Conservation (phyloP, 1,284 basidiomycete genomes). For the Trichosporon coremiiforme region DNA sequence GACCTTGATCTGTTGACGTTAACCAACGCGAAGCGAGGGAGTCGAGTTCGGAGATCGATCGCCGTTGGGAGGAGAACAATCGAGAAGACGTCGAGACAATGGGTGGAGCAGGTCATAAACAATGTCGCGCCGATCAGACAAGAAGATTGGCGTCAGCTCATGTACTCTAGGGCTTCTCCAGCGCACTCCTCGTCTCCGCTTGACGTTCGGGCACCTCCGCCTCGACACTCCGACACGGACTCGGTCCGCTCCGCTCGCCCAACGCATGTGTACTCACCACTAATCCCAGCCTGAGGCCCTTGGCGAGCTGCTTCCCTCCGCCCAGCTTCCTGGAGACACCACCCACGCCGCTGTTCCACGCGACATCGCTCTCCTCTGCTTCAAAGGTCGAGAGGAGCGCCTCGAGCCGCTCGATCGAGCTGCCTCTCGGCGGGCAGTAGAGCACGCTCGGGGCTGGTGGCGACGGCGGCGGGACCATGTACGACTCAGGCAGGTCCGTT, state of each 20-base stretch:
- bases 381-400: constrained; percentile 40
- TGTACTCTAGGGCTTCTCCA: background rate
- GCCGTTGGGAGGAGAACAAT: no score
- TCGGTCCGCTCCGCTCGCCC: background rate
- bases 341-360: constrained; percentile 49
- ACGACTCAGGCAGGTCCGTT: constrained; percentile 27
- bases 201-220: no score
- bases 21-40: background rate
- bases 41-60: no score
- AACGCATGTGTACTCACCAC: constrained; percentile 41
- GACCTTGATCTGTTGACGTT: constrained; percentile 47
- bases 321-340: constrained; percentile 42
- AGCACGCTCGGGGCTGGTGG: constrained; percentile 26
- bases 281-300: constrained; percentile 45
- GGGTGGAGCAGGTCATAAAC: background rate
- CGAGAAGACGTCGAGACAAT: no score
- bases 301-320: constrained; percentile 41
- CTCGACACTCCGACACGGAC: background rate
- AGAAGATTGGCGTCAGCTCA: background rate
- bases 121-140: background rate
- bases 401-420: constrained; percentile 41
- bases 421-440: background rate
- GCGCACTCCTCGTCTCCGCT: no score
- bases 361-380: constrained; percentile 41
- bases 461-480: constrained; percentile 32